phyloP scores from a whole-genome alignment of 306 rosid species.

The Quercus ilex region DNA sequence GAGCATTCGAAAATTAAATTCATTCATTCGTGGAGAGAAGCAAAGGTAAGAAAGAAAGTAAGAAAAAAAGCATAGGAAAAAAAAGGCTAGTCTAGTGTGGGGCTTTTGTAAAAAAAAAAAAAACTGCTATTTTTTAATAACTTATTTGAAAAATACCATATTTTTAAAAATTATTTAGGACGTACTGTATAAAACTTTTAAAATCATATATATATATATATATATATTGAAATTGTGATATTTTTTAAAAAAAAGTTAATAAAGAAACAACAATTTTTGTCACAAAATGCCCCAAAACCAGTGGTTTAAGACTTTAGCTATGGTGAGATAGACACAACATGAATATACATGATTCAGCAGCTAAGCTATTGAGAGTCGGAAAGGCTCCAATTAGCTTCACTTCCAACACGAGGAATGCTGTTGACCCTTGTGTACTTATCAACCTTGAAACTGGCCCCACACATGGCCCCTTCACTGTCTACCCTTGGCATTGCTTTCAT shows the following conservation, averaged over 20 bases:
- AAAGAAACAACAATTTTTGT: too few species aligned
- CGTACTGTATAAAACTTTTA: too few species aligned
- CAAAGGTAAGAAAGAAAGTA: background rate
- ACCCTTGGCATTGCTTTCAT: conserved; percentile 92
- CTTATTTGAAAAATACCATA: too few species aligned
- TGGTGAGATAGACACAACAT: background rate
- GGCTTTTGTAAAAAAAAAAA: background rate
- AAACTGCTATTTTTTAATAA: too few species aligned
- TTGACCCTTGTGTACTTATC: conserved; percentile 70
- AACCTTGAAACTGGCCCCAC: conserved; percentile 94
- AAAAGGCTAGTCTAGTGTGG: background rate
- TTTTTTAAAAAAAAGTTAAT: too few species aligned
- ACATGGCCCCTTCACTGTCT: conserved; percentile 90
- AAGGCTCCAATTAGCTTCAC: conserved; percentile 70
- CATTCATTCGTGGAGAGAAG: background rate
- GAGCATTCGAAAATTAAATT: background rate
- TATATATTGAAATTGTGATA: too few species aligned
- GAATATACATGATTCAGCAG: background rate
- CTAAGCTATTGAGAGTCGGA: conserved; percentile 52
- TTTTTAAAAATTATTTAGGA: too few species aligned
- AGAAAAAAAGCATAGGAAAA: background rate
- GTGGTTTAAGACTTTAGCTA: too few species aligned
- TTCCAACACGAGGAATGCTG: conserved; percentile 89
- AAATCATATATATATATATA: too few species aligned
- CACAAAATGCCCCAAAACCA: background rate